Evolutionary conservation across 2,329 filamentous ascomycete genomes (phyloP).

Genomic region (Aspergillus floridensis): DNA sequence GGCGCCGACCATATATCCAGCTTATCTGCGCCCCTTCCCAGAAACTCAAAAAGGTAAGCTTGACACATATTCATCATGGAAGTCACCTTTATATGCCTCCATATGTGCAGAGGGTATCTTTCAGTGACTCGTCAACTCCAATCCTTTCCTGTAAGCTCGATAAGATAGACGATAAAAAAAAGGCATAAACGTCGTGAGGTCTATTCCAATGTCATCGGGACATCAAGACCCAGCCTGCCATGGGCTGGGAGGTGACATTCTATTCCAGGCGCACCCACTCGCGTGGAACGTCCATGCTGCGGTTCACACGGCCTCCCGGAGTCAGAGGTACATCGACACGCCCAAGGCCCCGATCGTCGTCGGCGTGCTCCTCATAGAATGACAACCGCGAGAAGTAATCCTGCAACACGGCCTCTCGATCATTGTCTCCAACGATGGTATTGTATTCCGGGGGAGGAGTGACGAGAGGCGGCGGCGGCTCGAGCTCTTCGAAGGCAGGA

Average conservation of each 20-base stretch:
- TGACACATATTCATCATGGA: background rate
- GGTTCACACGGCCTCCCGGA: conserved; percentile 59
- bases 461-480: conserved; percentile 68
- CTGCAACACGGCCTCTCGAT: conserved; percentile 66
- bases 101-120: background rate
- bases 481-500: conserved; percentile 79
- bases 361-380: conserved; percentile 61
- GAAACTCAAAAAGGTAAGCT: background rate
- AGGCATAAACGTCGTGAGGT: conserved; percentile 1
- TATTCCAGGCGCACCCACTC: conserved; percentile 50
- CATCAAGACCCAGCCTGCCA: background rate
- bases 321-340: conserved; percentile 60
- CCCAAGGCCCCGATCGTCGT: conserved; percentile 48
- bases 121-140: conserved; percentile 1
- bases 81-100: background rate
- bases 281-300: conserved; percentile 63
- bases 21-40: background rate
- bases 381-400: conserved; percentile 85
- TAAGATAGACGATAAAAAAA: background rate
- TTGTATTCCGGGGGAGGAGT: conserved; percentile 87
- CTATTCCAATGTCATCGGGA: background rate
- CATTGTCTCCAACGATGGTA: conserved; percentile 66
- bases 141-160: background rate
- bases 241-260: conserved; percentile 15
- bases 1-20: background rate